Evolutionary conservation across 2,329 filamentous ascomycete genomes (phyloP).

Genomic region (Penicillium hordei): DNA sequence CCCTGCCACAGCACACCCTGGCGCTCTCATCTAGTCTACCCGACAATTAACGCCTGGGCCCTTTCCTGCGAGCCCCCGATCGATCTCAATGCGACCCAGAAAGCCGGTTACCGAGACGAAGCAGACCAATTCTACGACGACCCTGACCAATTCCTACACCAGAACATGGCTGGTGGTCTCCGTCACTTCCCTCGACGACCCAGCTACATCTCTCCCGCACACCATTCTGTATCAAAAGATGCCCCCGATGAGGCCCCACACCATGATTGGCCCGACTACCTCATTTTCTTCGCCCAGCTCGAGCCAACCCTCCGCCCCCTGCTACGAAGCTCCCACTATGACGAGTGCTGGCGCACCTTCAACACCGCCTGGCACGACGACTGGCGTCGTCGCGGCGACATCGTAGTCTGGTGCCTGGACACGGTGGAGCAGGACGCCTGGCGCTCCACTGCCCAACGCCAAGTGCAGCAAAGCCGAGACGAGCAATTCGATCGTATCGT

Average conservation of each 20-base stretch:
- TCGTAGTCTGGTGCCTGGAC: conserved; percentile 60
- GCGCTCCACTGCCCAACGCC: conserved; percentile 32
- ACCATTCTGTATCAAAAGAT: background rate
- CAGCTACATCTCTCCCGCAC: conserved; percentile 27
- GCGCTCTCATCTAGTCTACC: conserved; percentile 81
- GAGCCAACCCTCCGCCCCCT: conserved; percentile 50
- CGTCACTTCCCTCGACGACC: conserved; percentile 35
- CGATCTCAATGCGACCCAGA: conserved; percentile 59
- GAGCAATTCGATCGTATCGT: conserved; percentile 40
- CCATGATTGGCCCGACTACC: conserved; percentile 50
- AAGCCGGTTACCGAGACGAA: conserved; percentile 76
- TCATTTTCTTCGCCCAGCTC: conserved; percentile 58
- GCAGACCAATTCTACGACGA: conserved; percentile 84
- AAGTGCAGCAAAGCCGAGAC: conserved; percentile 26
- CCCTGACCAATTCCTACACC: conserved; percentile 58
- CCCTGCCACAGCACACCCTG: conserved; percentile 96
- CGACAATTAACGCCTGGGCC: conserved; percentile 74
- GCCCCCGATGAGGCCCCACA: conserved; percentile 1
- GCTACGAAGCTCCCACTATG: conserved; percentile 51
- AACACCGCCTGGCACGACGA: conserved; percentile 66
- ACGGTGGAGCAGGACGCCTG: conserved; percentile 36
- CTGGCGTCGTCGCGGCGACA: conserved; percentile 59
- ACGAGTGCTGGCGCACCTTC: conserved; percentile 59
- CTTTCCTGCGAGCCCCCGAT: conserved; percentile 89
- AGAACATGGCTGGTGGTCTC: conserved; percentile 50